A percentile compares a stretch with the other conserved stretches of the same genome.
Conservation (phyloP, 495 filamentous ascomycete species). For the Penicillium flavigenum region DNA sequence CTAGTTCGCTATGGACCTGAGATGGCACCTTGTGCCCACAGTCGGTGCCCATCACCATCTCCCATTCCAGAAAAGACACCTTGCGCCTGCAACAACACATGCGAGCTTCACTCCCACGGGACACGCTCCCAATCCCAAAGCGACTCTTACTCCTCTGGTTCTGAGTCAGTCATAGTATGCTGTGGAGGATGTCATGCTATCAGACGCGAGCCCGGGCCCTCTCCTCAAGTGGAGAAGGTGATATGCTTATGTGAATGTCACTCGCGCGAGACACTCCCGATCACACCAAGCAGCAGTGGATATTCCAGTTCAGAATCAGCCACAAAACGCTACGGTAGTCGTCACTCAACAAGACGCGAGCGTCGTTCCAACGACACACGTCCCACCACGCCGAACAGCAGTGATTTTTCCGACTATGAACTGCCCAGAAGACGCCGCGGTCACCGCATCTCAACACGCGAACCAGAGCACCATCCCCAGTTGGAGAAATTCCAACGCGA, state of each 20-base stretch:
- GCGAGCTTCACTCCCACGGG: neutral
- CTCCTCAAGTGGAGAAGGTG: conserved; percentile 1
- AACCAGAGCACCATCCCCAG: neutral
- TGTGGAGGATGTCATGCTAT: conserved; percentile 1
- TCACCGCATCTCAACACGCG: neutral
- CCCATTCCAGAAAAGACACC: neutral
- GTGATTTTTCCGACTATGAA: conserved; percentile 1
- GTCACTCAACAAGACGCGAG: neutral
- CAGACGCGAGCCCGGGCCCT: neutral
- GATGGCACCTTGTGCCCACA: conserved; percentile 2
- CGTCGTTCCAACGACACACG: neutral
- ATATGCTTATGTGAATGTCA: conserved; percentile 3
- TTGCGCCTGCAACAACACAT: neutral
- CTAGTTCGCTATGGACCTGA: conserved; percentile 5
- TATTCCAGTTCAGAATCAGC: neutral
- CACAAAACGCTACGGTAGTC: neutral
- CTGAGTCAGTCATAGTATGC: neutral
- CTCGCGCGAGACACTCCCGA: neutral
- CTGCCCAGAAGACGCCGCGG: neutral
- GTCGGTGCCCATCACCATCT: conserved; percentile 5
- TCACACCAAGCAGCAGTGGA: neutral
- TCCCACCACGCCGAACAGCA: conserved; percentile 2
- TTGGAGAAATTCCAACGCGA: neutral
- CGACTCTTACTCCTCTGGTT: neutral
- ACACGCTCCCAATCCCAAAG: conserved; percentile 1